Evolutionary conservation across 2,329 filamentous ascomycete species (phyloP).

Genomic region (Phyllosticta citrichinensis): DNA sequence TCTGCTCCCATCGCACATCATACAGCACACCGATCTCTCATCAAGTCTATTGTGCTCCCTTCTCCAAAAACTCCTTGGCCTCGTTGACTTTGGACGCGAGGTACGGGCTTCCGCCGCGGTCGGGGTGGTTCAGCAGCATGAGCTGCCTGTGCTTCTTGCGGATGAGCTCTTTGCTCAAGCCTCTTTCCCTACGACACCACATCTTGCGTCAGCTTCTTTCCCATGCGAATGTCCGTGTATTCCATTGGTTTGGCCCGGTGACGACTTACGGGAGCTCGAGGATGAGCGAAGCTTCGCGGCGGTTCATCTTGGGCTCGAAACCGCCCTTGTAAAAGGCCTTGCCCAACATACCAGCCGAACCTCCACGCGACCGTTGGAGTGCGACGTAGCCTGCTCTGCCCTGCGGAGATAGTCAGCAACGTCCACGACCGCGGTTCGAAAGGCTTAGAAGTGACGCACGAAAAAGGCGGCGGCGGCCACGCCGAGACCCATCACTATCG

Average conservation of each 20-base stretch:
- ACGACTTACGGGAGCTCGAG: slow-evolving; percentile 70
- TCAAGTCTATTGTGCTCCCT: slow-evolving; percentile 28
- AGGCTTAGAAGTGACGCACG: slow-evolving; percentile 30
- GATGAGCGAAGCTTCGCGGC: slow-evolving; percentile 82
- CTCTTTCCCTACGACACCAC: slow-evolving; percentile 56
- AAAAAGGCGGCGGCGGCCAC: slow-evolving; percentile 57
- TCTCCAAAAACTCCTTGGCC: slow-evolving; percentile 92
- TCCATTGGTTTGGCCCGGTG: not conserved
- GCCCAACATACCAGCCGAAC: slow-evolving; percentile 56
- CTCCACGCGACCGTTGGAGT: slow-evolving; percentile 66
- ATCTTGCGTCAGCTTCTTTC: not conserved
- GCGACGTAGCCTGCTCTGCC: slow-evolving; percentile 89
- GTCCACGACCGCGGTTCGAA: not conserved
- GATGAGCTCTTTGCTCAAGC: slow-evolving; percentile 82
- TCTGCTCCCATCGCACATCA: slow-evolving; percentile 3
- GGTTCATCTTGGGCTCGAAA: slow-evolving; percentile 93
- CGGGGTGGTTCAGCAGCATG: slow-evolving; percentile 96
- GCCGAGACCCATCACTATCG: slow-evolving; percentile 49
- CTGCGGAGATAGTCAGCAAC: slow-evolving; percentile 36
- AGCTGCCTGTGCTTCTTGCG: slow-evolving; percentile 91
- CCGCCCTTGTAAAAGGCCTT: slow-evolving; percentile 96
- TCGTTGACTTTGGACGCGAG: slow-evolving; percentile 97
- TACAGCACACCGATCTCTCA: not conserved
- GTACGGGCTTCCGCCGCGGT: slow-evolving; percentile 93
- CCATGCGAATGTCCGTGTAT: not conserved